Evolutionary conservation across 805 yeast species (phyloP), one percentile per base, ranked within the genome.

Genomic region (Metschnikowia chrysomelidarum): DNA sequence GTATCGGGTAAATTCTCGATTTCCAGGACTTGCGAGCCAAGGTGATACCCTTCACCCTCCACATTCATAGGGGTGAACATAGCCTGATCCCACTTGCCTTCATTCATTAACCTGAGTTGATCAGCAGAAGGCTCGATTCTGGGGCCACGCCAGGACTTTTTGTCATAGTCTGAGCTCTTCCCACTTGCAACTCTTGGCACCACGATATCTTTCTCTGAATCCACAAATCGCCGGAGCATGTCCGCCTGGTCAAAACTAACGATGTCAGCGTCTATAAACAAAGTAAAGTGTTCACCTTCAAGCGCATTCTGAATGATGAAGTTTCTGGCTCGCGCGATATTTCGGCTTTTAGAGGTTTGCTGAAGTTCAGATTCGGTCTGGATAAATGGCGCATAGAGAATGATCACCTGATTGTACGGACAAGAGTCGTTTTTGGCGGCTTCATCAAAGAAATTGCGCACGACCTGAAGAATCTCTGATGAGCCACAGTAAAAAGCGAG

Each of bases 251-350:
- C 44, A 26, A 62, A 46, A 24, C 36, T 35, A 13, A 49, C 34
- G 15, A 64, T 54, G 38, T 65, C 71, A 4, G 67, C 51, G 40
- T 65, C 71, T 13, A 65, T 32, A 36, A 59, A 64, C 19, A 65
- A 35, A 3, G 63, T 57, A 38, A 54, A 62, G 30, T 57, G 47
- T 38, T 65, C 64, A 18, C 41, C 35, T n/a, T 35, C 42, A 28
- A 65, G 40, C 6, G 57, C 46, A 24, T 50, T 48, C 32, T 50
- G 41, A 17, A 63, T 32, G 5, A 58, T 43, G 44, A 60, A 63
- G 45, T 65, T 65, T 37, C 71, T 49, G 10, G 59, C 45, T 21
- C 61, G 46, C 13, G 69, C 69, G 18, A 64, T 60, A 14, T 49
- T 44, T 28, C 68, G 45, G 18, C 71, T 46, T 23, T 70, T 44